Conservation (phyloP, 1,284 basidiomycete species). For the Polyporus tsugae region DNA sequence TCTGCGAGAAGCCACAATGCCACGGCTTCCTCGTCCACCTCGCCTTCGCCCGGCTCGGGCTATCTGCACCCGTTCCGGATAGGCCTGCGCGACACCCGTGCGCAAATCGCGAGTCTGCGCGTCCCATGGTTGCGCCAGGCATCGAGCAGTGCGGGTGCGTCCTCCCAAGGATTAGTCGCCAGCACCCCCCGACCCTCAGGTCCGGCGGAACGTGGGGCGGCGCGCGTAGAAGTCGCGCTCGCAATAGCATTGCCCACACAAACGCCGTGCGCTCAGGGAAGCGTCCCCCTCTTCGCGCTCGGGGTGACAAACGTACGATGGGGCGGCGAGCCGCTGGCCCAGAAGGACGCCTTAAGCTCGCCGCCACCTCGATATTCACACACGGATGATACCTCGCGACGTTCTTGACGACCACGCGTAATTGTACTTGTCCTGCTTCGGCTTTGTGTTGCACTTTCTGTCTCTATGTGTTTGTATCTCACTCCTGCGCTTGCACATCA, state of each 20-base stretch:
- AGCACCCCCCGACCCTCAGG: background rate
- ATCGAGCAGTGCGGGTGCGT: background rate
- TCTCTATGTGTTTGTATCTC: background rate
- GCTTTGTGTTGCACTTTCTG: background rate
- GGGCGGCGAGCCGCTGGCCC: slow-evolving; percentile 1
- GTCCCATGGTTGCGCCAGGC: background rate
- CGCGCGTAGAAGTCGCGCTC: slow-evolving; percentile 26
- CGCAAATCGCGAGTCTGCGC: slow-evolving; percentile 12
- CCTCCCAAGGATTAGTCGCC: background rate
- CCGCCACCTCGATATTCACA: background rate
- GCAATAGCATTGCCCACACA: slow-evolving; percentile 36
- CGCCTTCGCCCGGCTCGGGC: background rate
- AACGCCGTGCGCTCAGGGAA: background rate
- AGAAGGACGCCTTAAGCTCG: background rate
- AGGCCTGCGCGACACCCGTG: slow-evolving; percentile 25
- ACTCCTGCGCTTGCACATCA: background rate
- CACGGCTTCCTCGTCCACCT: background rate
- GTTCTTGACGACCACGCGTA: background rate
- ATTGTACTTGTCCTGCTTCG: background rate
- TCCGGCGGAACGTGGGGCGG: background rate
- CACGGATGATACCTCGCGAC: background rate
- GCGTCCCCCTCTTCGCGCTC: slow-evolving; percentile 21
- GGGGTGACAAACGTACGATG: slow-evolving; percentile 23
- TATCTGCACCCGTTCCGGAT: slow-evolving; percentile 22
- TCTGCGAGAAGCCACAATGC: slow-evolving; percentile 4